Evolutionary conservation across 1,284 basidiomycete genomes (phyloP).

Genomic region (Chalciporus sp.): DNA sequence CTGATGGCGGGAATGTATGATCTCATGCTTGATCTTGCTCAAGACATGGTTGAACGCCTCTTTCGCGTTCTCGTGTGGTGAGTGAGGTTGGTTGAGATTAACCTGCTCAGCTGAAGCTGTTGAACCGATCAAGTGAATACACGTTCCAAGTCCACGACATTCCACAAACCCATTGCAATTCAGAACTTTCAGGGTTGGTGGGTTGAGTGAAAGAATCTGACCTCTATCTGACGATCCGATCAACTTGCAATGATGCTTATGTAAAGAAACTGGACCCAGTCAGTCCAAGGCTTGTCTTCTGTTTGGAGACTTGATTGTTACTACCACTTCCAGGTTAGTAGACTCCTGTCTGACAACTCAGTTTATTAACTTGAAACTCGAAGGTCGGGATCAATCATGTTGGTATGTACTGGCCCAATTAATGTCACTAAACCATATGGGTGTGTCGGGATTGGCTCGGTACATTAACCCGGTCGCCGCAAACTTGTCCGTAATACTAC

Average conservation of each 20-base stretch:
- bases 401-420: background rate
- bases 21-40: slow-evolving; percentile 58
- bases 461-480: too few relatives aligned
- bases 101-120: slow-evolving; percentile 61
- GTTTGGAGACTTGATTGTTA: background rate
- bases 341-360: background rate
- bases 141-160: background rate
- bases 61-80: slow-evolving; percentile 57
- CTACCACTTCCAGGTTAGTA: background rate
- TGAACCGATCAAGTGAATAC: slow-evolving; percentile 18
- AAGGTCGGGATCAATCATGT: background rate
- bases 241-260: slow-evolving; percentile 11
- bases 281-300: slow-evolving; percentile 1
- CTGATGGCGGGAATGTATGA: slow-evolving; percentile 61
- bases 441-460: background rate
- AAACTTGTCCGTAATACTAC: background rate
- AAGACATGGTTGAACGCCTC: slow-evolving; percentile 63
- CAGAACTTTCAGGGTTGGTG: slow-evolving; percentile 1
- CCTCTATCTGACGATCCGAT: background rate
- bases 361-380: background rate
- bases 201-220: background rate
- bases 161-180: slow-evolving; percentile 29
- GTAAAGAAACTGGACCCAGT: slow-evolving; percentile 17
- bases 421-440: background rate
- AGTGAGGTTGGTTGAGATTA: slow-evolving; percentile 57